Base-by-base conservation (phyloP, 306 rosid species). In the Pyrus betulifolia region DNA sequence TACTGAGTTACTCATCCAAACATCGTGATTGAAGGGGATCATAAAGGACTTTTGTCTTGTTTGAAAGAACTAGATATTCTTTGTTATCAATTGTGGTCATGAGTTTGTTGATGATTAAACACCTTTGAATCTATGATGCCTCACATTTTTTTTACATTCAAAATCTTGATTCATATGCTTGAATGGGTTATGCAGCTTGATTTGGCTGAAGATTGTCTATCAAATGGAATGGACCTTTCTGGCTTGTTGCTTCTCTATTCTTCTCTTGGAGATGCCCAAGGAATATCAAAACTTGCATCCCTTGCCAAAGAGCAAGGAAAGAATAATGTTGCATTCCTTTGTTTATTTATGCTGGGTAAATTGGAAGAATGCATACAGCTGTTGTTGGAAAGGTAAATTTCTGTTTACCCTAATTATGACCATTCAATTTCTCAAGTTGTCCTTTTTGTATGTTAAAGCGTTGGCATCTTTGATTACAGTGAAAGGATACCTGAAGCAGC, bases 401-500 rank as follows among this genome's bases (percentile, higher is more conserved):
- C 35, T 73, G 51, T 65, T 70, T 74, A 49, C 18, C 33, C 30
- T 17, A 52, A 30, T 35, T 27, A 49, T 28, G 45, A 60, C 21
- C 81, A 25, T n/a, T 67, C 25, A 55, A 67, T 38, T 65, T 31
- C 69, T 45, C 28, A 8, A 13, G 42, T 21, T 22, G 8, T 81
- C 49, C 38, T 70, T 60, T 27, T 70, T 52, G 54, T 75, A 75
- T 25, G n/a, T 69, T 64, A 54, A 76, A 33, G 59, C 28, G 28
- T 82, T 75, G 30, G 14, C 21, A 19, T 80, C 23, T 55, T 75
- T 74, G 11, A 33, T 85, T 78, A 69, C 89, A 95, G 99, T 88
- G 90, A 91, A 63, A 96, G 99, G 78, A 95, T 95, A 82, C 99
- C 99, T 66, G 99, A 95, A 88, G 99, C 99, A 49, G 97, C 99